Base-by-base conservation (phyloP, 306 rosid species). In the Sicyos baderoa region DNA sequence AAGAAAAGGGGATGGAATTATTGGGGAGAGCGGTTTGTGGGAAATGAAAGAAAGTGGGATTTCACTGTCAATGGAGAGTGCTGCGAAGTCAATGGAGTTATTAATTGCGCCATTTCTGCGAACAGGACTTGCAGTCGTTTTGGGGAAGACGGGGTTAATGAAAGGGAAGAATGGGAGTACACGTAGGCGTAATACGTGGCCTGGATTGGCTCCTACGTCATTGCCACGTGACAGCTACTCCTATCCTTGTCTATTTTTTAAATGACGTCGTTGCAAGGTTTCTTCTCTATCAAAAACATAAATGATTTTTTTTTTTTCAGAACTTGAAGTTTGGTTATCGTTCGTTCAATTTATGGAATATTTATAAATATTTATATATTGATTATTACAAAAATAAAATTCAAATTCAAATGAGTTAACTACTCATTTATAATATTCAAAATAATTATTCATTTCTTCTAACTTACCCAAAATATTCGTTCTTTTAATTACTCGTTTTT, bases 51-150 rank as follows among this genome's bases (percentile, higher is more conserved):
- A 16, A 9, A 17, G 54, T 5, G 54, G 0, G 63, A 37, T 57
- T 13, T 57, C 63, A 25, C 13, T 6, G 13, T 17, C 19, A 59
- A 29, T 44, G 44, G 13, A 59, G 66, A 16, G 65, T 7, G 16
- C 0, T 3, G 1, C 6, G 32, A 59, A 25, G 65, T 59, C 65
- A 59, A 59, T 29, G 2, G 12, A 59, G 13, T 59, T 59, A 15
- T 29, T 29, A 29, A 59, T 16, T 32, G 14, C 47, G 45, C 45
- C 65, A 59, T 59, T 59, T 16, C 65, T 42, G 65, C 65, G 65
- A 29, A 15, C 13, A 15, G 21, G 7, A 59, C 47, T 59, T 59
- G 14, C 7, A 16, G 14, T 59, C 47, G 3, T 53, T n/a, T n/a
- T 52, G 42, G 42, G 42, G 42, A 35, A 35, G 15, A 51, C 17